These are phyloP conservation scores for Misopates orontium DNA, from an alignment of 257 asterid genomes.

Conservation along the genomic window DNA sequence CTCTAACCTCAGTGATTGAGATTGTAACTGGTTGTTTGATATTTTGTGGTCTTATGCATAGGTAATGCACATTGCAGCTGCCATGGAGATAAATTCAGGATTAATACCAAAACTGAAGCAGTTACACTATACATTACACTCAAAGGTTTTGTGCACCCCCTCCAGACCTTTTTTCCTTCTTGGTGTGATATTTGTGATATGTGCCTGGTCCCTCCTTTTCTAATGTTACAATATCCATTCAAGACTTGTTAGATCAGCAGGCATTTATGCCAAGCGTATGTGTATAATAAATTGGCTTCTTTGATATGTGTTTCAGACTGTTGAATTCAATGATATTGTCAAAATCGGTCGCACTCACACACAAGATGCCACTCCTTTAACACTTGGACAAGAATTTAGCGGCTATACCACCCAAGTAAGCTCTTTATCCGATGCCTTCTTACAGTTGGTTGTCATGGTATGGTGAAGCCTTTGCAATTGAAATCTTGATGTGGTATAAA, in stretches of 20 bases:
- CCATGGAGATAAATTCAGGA: conserved; percentile 76
- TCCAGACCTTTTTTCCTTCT: too few species aligned
- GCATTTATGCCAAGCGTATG: too few species aligned
- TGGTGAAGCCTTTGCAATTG: conserved; percentile 21
- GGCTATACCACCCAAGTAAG: conserved; percentile 97
- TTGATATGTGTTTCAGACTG: conserved; percentile 48
- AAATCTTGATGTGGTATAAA: conserved; percentile 16
- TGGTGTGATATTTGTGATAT: too few species aligned
- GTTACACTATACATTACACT: conserved; percentile 68
- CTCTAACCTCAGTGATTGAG: conserved; percentile 11
- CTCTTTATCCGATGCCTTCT: conserved; percentile 18
- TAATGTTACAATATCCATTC: too few species aligned
- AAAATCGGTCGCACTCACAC: conserved; percentile 99
- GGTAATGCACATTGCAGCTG: conserved; percentile 99
- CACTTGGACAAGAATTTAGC: conserved; percentile 99
- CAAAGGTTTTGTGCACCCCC: conserved; percentile 55
- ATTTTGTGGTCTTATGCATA: conserved; percentile 31
- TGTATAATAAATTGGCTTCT: background rate
- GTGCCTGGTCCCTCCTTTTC: too few species aligned
- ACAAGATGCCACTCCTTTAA: conserved; percentile 98
- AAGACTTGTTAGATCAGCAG: too few species aligned
- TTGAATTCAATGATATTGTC: conserved; percentile 83
- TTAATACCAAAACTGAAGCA: conserved; percentile 84
- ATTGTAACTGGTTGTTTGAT: conserved; percentile 13
- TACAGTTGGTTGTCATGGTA: conserved; percentile 8